A percentile compares a stretch with the other conserved stretches of the same genome.
Evolutionary conservation across 371 early-diverging fungal species (phyloP).

Genomic region (Amoeboaphelidium protococcarum): DNA sequence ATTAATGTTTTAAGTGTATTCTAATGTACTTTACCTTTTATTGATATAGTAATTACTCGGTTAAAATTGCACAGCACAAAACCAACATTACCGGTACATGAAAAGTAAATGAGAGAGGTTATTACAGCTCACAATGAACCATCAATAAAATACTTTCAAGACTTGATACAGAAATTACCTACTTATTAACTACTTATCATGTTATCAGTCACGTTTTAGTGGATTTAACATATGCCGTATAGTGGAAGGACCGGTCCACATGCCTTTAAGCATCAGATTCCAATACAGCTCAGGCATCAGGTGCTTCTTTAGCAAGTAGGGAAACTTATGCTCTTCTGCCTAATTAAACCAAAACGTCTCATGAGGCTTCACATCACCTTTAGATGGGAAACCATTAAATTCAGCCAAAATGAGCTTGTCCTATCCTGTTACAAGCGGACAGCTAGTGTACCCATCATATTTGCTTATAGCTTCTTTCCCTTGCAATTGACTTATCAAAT

Average conservation of each 20-base stretch:
- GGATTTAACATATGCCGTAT: no score
- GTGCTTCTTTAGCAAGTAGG: slow-evolving; percentile 43
- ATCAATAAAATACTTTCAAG: no score
- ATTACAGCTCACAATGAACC: no score
- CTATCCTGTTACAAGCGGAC: slow-evolving; percentile 46
- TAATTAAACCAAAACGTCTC: slow-evolving; percentile 64
- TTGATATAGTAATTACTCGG: no score
- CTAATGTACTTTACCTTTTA: no score
- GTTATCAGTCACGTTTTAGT: no score
- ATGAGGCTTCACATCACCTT: background rate
- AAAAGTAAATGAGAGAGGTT: no score
- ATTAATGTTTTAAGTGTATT: no score
- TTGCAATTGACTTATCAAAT: slow-evolving; percentile 36
- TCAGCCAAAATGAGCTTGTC: slow-evolving; percentile 59
- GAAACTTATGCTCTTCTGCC: slow-evolving; percentile 26
- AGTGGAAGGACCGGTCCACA: slow-evolving; percentile 38
- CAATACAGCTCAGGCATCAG: slow-evolving; percentile 48
- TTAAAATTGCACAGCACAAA: no score
- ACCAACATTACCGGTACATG: no score
- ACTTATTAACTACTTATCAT: no score
- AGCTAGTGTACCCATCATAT: slow-evolving; percentile 62
- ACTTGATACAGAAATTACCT: no score
- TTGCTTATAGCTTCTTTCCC: slow-evolving; percentile 10
- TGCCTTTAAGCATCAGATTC: slow-evolving; percentile 41
- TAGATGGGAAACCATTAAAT: slow-evolving; percentile 32